Conservation (phyloP, 2,329 filamentous ascomycete species). For the Penicillium nordicum region DNA sequence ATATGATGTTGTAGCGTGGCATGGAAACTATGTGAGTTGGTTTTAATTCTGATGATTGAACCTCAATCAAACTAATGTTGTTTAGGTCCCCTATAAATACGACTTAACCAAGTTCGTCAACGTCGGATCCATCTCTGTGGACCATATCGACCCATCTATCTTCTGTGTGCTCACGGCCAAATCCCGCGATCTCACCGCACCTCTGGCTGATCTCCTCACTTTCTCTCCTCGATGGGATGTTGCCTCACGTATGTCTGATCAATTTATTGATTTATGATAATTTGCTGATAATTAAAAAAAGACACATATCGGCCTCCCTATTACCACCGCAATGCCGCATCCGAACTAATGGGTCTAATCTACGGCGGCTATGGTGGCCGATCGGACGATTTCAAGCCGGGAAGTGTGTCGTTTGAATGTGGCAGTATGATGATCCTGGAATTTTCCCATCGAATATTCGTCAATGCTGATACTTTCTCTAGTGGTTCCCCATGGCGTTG, state of each 20-base stretch:
- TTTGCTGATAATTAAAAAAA: conserved; percentile 1
- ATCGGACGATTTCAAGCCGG: conserved; percentile 34
- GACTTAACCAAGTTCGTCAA: conserved; percentile 42
- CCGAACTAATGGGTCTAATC: conserved; percentile 40
- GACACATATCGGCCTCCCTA: conserved; percentile 43
- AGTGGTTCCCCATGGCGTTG: conserved; percentile 39
- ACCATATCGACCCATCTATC: conserved; percentile 43
- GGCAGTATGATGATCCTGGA: conserved; percentile 24
- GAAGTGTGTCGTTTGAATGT: conserved; percentile 37
- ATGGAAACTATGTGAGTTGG: conserved; percentile 56
- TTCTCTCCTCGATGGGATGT: conserved; percentile 43
- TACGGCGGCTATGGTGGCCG: conserved; percentile 36
- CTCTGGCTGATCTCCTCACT: conserved; percentile 39
- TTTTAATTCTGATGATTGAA: no score
- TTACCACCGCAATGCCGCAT: conserved; percentile 43
- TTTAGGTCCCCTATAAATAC: conserved; percentile 41
- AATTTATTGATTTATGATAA: background rate
- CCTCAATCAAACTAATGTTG: background rate
- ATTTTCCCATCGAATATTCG: background rate
- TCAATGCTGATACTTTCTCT: background rate
- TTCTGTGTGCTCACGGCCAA: conserved; percentile 43
- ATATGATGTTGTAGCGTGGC: conserved; percentile 70
- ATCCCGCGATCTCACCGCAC: conserved; percentile 34
- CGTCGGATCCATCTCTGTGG: conserved; percentile 39
- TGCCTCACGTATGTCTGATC: conserved; percentile 30